Conservation (phyloP, 2,329 filamentous ascomycete genomes). For the Pseudocercospora macadamiae region DNA sequence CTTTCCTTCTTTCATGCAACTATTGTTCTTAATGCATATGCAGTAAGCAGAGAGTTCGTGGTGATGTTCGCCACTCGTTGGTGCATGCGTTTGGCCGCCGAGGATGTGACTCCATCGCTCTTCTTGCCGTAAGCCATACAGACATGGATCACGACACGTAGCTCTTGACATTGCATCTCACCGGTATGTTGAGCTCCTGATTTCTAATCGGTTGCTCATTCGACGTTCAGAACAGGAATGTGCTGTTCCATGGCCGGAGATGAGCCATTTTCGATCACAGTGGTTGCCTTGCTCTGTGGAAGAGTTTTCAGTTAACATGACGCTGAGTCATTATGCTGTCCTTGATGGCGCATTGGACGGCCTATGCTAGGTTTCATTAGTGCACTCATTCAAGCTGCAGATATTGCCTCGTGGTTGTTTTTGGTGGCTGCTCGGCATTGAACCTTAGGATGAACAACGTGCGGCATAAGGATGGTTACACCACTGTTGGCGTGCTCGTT, state of each 20-base stretch:
- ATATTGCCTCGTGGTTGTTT: slow-evolving; percentile 3
- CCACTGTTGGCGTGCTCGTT: slow-evolving; percentile 1
- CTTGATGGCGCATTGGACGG: neutral
- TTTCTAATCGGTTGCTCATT: too few relatives aligned
- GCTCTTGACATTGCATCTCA: too few relatives aligned
- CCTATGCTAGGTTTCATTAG: too few relatives aligned
- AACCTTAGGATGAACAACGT: neutral
- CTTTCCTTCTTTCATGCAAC: too few relatives aligned
- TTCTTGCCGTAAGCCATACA: neutral
- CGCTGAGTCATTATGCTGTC: neutral
- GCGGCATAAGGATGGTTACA: neutral
- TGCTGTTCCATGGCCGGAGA: neutral
- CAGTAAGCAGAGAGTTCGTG: too few relatives aligned
- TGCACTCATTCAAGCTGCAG: neutral
- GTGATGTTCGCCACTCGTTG: neutral
- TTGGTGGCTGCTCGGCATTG: neutral
- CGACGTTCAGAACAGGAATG: too few relatives aligned
- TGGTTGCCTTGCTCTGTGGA: neutral
- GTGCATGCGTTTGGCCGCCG: neutral
- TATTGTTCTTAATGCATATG: too few relatives aligned
- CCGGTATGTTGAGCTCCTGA: neutral
- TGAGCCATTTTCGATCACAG: neutral
- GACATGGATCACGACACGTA: neutral
- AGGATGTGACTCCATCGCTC: neutral
- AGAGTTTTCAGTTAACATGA: neutral